Evolutionary conservation across 2,329 filamentous ascomycete species (phyloP).

Genomic region (Beauveria rudraprayagi): DNA sequence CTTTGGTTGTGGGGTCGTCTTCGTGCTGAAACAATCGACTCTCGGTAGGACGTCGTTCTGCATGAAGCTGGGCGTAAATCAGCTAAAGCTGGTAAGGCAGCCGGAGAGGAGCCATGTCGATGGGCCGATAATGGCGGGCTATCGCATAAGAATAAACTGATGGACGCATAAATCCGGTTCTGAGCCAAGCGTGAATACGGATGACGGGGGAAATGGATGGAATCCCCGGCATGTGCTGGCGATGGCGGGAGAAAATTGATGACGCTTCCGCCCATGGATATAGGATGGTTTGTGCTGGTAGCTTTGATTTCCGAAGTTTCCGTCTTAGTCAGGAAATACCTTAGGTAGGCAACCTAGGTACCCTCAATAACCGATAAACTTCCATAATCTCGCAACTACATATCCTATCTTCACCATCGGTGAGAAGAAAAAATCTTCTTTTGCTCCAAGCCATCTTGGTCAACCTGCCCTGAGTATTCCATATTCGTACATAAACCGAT

Average conservation of each 20-base stretch:
- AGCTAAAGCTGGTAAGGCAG: neutral
- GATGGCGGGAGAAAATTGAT: neutral
- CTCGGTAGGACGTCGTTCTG: neutral
- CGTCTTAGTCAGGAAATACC: neutral
- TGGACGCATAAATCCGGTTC: neutral
- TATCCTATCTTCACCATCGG: neutral
- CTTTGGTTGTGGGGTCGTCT: neutral
- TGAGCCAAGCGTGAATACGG: neutral
- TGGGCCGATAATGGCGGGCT: constrained; percentile 1
- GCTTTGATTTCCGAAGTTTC: neutral
- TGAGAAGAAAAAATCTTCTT: neutral
- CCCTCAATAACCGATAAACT: neutral
- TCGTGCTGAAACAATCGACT: neutral
- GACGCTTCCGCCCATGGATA: neutral
- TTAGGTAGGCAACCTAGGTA: neutral
- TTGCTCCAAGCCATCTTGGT: no score
- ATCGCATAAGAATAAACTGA: neutral
- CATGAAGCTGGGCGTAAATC: neutral
- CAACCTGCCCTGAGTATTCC: neutral
- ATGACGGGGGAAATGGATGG: neutral
- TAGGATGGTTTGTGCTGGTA: no score
- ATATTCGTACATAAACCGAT: neutral
- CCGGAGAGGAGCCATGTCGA: neutral
- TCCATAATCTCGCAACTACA: neutral
- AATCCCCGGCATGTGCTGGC: neutral